Percentiles rank a stretch among this genome's conserved stretches.
phyloP scores from a whole-genome alignment of 179 eudicot species.

The Patellifolia procumbens region DNA sequence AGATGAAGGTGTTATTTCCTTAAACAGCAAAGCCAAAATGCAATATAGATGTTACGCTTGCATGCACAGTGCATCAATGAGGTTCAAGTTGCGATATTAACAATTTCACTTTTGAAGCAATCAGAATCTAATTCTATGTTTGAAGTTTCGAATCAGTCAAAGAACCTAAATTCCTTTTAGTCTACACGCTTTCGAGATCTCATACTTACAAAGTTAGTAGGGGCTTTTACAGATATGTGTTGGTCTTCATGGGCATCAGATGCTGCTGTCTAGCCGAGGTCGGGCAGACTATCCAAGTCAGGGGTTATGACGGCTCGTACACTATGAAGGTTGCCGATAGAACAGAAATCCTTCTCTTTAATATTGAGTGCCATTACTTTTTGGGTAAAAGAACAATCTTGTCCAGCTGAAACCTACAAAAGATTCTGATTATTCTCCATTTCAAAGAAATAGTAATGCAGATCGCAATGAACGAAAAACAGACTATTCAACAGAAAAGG shows the following conservation, averaged over 20 bases:
- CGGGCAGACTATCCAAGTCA: conserved; percentile 31
- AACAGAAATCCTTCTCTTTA: conserved; percentile 33
- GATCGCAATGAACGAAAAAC: background rate
- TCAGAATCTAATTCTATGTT: background rate
- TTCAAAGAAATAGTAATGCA: background rate
- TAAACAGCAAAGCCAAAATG: background rate
- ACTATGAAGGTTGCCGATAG: conserved; percentile 44
- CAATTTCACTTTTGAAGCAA: background rate
- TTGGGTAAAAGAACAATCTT: conserved; percentile 35
- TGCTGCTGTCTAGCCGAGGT: conserved; percentile 7
- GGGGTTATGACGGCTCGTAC: conserved; percentile 53
- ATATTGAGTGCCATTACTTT: conserved; percentile 47
- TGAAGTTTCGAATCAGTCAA: background rate
- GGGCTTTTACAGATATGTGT: background rate
- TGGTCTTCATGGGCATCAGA: background rate
- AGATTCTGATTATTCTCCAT: background rate
- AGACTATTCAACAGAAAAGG: too few species aligned
- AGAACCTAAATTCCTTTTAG: background rate
- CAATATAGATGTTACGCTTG: background rate
- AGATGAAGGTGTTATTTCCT: too few species aligned
- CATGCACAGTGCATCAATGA: background rate
- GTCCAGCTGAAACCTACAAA: conserved; percentile 65
- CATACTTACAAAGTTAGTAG: background rate
- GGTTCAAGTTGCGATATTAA: background rate
- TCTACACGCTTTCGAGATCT: background rate